Conservation (phyloP, 495 filamentous ascomycete species). For the Hypoxylon trugodes region DNA sequence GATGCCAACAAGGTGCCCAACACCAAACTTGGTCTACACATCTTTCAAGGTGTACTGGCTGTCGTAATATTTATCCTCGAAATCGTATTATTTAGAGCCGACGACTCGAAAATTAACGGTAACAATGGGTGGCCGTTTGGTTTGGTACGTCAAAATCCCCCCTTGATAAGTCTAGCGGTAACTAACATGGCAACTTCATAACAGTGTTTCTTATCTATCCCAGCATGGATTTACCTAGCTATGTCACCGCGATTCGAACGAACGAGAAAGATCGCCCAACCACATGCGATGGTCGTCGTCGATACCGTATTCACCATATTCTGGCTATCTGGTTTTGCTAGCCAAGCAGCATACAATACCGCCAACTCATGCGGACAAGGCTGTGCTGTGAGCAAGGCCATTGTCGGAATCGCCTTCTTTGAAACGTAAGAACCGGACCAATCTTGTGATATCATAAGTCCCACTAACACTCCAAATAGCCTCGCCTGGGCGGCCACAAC, state of each 20-base stretch:
- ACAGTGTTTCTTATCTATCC: slow-evolving; percentile 86
- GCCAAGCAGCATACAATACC: slow-evolving; percentile 72
- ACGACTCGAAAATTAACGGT: slow-evolving; percentile 69
- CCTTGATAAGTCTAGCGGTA: neutral
- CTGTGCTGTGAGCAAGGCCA: slow-evolving; percentile 79
- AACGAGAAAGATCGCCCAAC: slow-evolving; percentile 78
- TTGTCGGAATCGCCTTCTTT: slow-evolving; percentile 80
- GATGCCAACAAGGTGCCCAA: slow-evolving; percentile 61
- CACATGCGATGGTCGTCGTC: slow-evolving; percentile 79
- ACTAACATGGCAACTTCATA: slow-evolving; percentile 17
- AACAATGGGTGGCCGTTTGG: slow-evolving; percentile 78
- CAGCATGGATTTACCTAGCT: slow-evolving; percentile 81
- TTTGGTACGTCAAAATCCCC: slow-evolving; percentile 65
- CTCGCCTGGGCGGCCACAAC: slow-evolving; percentile 77
- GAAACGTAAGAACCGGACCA: slow-evolving; percentile 67
- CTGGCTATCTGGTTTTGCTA: slow-evolving; percentile 86
- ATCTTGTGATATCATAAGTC: neutral
- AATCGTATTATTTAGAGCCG: slow-evolving; percentile 73
- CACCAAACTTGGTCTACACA: slow-evolving; percentile 65
- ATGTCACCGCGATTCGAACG: slow-evolving; percentile 87
- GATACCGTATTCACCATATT: slow-evolving; percentile 78
- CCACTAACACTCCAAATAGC: slow-evolving; percentile 53
- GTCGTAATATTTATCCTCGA: slow-evolving; percentile 77
- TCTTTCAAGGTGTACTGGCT: slow-evolving; percentile 70
- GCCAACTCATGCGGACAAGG: slow-evolving; percentile 57